Evolutionary conservation across 768 basidiomycete genomes (phyloP).

Genomic region (Amanita subjunquillea): DNA sequence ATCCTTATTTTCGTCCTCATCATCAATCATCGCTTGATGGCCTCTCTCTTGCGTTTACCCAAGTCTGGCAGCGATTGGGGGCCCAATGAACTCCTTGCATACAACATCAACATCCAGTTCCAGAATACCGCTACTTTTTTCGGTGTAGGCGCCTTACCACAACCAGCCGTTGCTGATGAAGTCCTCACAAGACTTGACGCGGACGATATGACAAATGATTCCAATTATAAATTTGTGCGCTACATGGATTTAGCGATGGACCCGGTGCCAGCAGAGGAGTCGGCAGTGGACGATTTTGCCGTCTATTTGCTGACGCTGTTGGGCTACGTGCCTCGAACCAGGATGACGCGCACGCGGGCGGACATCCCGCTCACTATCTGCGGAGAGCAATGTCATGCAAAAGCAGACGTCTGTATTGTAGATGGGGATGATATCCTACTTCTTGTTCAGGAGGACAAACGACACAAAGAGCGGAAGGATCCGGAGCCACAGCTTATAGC

Average conservation of each 20-base stretch:
- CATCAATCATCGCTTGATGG: too few species aligned
- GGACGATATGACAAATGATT: neutral
- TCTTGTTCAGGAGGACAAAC: slow-evolving; percentile 13
- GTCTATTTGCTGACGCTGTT: slow-evolving; percentile 8
- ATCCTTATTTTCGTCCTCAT: too few species aligned
- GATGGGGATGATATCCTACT: slow-evolving; percentile 8
- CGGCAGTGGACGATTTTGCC: slow-evolving; percentile 17
- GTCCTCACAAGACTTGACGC: neutral
- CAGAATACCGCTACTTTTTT: slow-evolving; percentile 12
- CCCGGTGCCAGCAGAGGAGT: slow-evolving; percentile 7
- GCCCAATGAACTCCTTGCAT: slow-evolving; percentile 4
- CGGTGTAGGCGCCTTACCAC: slow-evolving; percentile 9
- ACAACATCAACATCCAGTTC: slow-evolving; percentile 8
- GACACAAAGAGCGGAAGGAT: neutral
- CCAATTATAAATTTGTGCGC: slow-evolving; percentile 5
- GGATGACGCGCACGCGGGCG: slow-evolving; percentile 6
- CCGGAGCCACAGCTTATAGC: slow-evolving; percentile 2
- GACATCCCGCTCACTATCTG: slow-evolving; percentile 14
- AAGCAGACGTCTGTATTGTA: slow-evolving; percentile 17
- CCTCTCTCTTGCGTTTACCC: neutral
- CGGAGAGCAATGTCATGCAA: slow-evolving; percentile 10
- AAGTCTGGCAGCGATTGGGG: slow-evolving; percentile 20
- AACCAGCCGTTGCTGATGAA: slow-evolving; percentile 2
- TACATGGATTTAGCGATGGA: slow-evolving; percentile 12
- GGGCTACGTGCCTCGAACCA: neutral